Base-by-base conservation (phyloP, 192 early-diverging fungal species). In the Gryganskiella cystojenkinii region DNA sequence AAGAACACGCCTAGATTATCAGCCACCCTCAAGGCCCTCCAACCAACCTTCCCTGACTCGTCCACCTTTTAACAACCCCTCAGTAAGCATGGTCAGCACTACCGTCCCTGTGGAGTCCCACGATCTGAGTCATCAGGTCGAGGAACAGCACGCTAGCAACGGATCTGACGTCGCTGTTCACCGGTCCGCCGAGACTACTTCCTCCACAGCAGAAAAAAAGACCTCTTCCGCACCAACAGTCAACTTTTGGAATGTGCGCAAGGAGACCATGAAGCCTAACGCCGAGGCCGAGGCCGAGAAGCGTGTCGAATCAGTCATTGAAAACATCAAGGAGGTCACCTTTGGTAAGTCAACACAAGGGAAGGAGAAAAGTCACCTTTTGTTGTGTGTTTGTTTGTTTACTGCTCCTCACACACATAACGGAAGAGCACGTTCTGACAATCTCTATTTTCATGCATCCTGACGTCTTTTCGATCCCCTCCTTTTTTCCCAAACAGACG, bases 301-400 rank as follows among this genome's bases (percentile, higher is more conserved):
- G 61, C 65, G 74, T 51, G 66, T 78, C 47, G 74, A 78, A 46
- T 58, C 74, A 7, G 64, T 78, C 30, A 64, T 69, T 37, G 74
- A 69, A 55, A 69, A 69, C 49, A 78, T 78, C 58, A 78, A 78
- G 43, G 74, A 64, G 35, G 67, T 78, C 37, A 78, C 74, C 11
- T 37, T 69, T 27, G 74, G 74, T 78, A 78, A 64, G 64, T 40
- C n/a, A n/a, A n/a, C n/a, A n/a, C 37, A 40, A 40, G 13, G 37
- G 13, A 40, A 40, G 37, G 13, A 40, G 13, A 13, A 40, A 40
- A 40, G 37, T 5, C 37, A 13, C 37, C n/a, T n/a, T n/a, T n/a
- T 27, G 25, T 7, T 15, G 13, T 19, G n/a, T 20, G n/a, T n/a
- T 31, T n/a, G 28, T 31, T 50, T 19, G 22, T 58, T n/a, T 20